These are phyloP conservation scores for Fusarium foetens DNA, from an alignment of 2,329 filamentous ascomycete species.

Conservation along the genomic window DNA sequence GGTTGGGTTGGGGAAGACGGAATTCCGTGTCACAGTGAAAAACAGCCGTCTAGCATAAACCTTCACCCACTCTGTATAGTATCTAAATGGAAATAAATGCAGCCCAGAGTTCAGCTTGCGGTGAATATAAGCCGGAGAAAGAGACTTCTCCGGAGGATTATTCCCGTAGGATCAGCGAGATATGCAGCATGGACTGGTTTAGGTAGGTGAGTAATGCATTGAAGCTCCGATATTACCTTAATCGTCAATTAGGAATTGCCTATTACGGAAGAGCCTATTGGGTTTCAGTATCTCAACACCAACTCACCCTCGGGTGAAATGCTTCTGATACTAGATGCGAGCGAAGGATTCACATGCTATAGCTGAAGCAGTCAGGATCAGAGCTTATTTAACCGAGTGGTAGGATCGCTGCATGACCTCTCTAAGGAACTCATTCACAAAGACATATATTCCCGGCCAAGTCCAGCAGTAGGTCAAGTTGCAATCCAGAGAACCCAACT, in stretches of 20 bases:
- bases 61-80: not conserved
- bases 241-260: not conserved
- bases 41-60: not conserved
- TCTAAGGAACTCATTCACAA: not conserved
- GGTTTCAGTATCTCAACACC: not conserved
- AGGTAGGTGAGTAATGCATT: not conserved
- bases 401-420: not conserved
- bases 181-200: not conserved
- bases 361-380: not conserved
- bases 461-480: accelerated
- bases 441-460: not conserved
- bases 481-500: accelerated
- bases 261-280: not conserved
- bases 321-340: not conserved
- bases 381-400: not conserved
- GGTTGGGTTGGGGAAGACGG: not conserved
- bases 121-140: not conserved
- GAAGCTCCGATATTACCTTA: not conserved
- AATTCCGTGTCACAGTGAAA: not conserved
- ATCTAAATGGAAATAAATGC: too few species aligned
- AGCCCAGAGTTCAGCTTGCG: not conserved
- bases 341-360: not conserved
- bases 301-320: not conserved
- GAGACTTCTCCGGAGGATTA: not conserved
- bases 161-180: not conserved